A percentile compares a stretch with the other conserved stretches of the same genome.
Evolutionary conservation across 1,284 basidiomycete genomes (phyloP).

Genomic region (Tylopilus sp.): DNA sequence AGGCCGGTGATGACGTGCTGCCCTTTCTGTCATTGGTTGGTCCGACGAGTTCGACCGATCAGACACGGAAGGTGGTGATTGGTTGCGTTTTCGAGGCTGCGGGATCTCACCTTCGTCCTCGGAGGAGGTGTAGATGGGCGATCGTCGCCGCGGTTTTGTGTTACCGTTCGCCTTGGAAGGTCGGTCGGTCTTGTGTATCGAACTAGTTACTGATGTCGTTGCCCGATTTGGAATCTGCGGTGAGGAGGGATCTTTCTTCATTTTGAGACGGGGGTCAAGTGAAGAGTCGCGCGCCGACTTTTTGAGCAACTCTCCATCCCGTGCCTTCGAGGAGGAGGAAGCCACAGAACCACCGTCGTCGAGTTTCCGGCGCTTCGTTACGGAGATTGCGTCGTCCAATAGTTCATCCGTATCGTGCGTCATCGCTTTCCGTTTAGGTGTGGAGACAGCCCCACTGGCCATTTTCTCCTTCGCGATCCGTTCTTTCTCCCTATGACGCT

Average conservation of each 20-base stretch:
- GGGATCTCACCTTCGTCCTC: slow-evolving; percentile 63
- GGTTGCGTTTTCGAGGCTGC: slow-evolving; percentile 37
- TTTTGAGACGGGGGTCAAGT: slow-evolving; percentile 39
- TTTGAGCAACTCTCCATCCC: slow-evolving; percentile 45
- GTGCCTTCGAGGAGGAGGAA: slow-evolving; percentile 27
- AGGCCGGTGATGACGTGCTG: slow-evolving; percentile 34
- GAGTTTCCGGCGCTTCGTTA: slow-evolving; percentile 54
- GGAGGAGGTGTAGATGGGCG: slow-evolving; percentile 70
- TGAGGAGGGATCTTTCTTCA: slow-evolving; percentile 48
- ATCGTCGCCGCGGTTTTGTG: slow-evolving; percentile 51
- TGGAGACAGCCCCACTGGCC: slow-evolving; percentile 6
- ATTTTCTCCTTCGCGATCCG: slow-evolving; percentile 33
- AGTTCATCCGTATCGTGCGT: slow-evolving; percentile 38
- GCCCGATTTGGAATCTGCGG: slow-evolving; percentile 32
- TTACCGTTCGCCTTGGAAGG: slow-evolving; percentile 40
- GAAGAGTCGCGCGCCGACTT: slow-evolving; percentile 42
- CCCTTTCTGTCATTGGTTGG: slow-evolving; percentile 25
- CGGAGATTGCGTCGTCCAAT: slow-evolving; percentile 30
- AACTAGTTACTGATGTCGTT: slow-evolving; percentile 31
- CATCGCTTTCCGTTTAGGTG: slow-evolving; percentile 50
- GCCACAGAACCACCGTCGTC: slow-evolving; percentile 39
- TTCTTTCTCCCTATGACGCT: slow-evolving; percentile 39
- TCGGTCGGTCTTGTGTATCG: slow-evolving; percentile 35
- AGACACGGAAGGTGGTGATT: slow-evolving; percentile 36
- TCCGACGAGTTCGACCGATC: slow-evolving; percentile 44